Base-by-base conservation (phyloP, 352 stramenopile species). In the Blastocystis sp. region DNA sequence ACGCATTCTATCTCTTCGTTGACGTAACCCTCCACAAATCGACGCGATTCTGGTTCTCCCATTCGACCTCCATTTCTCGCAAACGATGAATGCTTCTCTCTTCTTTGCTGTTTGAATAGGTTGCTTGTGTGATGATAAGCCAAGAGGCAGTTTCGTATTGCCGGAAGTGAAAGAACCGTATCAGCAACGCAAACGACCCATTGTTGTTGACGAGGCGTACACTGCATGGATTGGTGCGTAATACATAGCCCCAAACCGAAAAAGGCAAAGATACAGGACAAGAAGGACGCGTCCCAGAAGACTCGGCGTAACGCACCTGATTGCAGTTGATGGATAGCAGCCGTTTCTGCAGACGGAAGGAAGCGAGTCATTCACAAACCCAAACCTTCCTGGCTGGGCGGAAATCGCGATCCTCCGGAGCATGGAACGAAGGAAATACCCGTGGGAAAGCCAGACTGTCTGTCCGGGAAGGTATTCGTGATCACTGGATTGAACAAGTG, bases 201-300 rank as follows among this genome's bases (percentile, higher is more conserved):
- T 85, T 85, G 74, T 85, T 26, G 60, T 85, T 13, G 74, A 85
- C 66, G 74, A 85, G 26, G 74, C 74, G 74, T 85, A 67, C 4
- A 19, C 4, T 24, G 9, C 24, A 37, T 37, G 16, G 13, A 37
- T 16, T 19, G 50, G 26, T 85, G 3, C 4, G 19, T 39, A 69
- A 33, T 50, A 26, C 13, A 39, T 67, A 85, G 74, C 4, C 74
- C 74, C 26, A 62, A 62, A 60, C 60, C 74, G 2, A 85, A 85
- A 37, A 85, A 66, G 12, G 10, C 69, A 85, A 50, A 71, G 26
- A 16, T 31, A 55, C 33, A 1, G 13, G 35, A 21, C 50, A 59
- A 55, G n/a, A 16, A 50, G 31, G 3, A n/a, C 24, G 9, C 4
- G 6, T 67, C 9, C 2, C 59, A n/a, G n/a, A n/a, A n/a, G n/a